Evolutionary conservation across 139 green algal genomes (phyloP), one percentile per base, ranked within the genome.

Genomic region (Chlorella sp.): DNA sequence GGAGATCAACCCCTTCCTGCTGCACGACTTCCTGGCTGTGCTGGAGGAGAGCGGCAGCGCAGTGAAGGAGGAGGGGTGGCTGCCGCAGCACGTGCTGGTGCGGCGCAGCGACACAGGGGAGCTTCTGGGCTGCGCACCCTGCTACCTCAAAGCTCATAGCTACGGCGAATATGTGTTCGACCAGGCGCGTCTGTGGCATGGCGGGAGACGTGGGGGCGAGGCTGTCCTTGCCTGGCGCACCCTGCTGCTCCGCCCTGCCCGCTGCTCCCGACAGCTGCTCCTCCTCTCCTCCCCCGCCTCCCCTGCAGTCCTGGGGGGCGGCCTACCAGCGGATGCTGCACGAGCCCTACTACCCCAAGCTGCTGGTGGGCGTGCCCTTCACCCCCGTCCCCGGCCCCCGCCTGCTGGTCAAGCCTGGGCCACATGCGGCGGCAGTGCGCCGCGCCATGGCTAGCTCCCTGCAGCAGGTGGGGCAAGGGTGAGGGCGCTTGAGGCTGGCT

Each of bases 321-420:
- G 90, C 80, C 11, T 92, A 86, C 60, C 39, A 88, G 2, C 56
- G 68, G 41, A 72, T 83, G 39, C 28, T 69, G n/a, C 0, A 23
- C 25, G 32, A 78, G 80, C 87, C 26, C 25, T 64, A 39, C 44
- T 82, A 36, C 30, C 96, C 96, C 6, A 98, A 98, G 88, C 92
- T 98, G 57, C 96, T 97, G 88, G 88, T 74, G 18, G 96, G 92
- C n/a, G 96, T 99, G 62, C 96, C 96, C 30, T 99, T 98, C 91
- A 96, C 95, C 0, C 96, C 96, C 20, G 96, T 94, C 6, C 92
- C 94, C 3, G 96, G 96, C 28, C 70, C 84, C 0, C 87, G 93
- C 30, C 75, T 97, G 26, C 88, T 97, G 16, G 73, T 93, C 4
- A 72, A 75, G 26, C 73, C 86, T 1, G 88, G 83, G 1, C 18